Evolutionary conservation across 768 basidiomycete genomes (phyloP), one percentile per base, ranked within the genome.

Genomic region (Psilocybe azurescens): DNA sequence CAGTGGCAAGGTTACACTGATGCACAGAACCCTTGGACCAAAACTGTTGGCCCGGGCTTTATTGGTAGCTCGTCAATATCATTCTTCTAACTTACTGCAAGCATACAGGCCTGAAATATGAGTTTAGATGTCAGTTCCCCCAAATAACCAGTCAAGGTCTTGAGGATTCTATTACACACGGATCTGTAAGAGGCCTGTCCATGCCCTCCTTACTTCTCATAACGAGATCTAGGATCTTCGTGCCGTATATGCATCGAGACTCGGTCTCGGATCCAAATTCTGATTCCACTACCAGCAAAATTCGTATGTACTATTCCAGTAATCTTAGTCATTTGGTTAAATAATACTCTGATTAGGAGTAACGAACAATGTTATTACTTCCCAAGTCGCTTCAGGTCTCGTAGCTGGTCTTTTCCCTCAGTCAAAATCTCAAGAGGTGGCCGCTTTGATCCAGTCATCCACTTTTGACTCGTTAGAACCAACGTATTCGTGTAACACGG

Each of bases 281-380:
- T 33, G 77, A 82, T 58, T 53, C 78, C 0, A 67, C 70, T 0
- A 68, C 63, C n/a, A 71, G 70, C 20, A 72, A 69, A 59, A 76
- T 84, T 48, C 79, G 82, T 81, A 51, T 32, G n/a, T 14, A 44
- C 41, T 14, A 36, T 74, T 28, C 2, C 38, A 36, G 6, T 16
- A 30, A 48, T 18, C 9, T 44, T 30, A 29, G 36, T 3, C 52
- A 29, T 8, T 30, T 48, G 0, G 7, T 38, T 59, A 20, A 11
- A 18, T 2, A 47, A 3, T 10, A 32, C 29, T 10, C 2, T 16
- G 13, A 36, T 5, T 54, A 82, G 81, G 82, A 4, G 81, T 84
- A 4, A 85, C 83, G 2, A 83, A 83, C 71, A 85, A 85, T 53
- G 77, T 75, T 16, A 82, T 85, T 30, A 84, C 83, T 9, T 84